A percentile compares a stretch with the other conserved stretches of the same genome.
phyloP scores from a whole-genome alignment of 2,329 filamentous ascomycete species.

The Aspergillus aculeatinus region DNA sequence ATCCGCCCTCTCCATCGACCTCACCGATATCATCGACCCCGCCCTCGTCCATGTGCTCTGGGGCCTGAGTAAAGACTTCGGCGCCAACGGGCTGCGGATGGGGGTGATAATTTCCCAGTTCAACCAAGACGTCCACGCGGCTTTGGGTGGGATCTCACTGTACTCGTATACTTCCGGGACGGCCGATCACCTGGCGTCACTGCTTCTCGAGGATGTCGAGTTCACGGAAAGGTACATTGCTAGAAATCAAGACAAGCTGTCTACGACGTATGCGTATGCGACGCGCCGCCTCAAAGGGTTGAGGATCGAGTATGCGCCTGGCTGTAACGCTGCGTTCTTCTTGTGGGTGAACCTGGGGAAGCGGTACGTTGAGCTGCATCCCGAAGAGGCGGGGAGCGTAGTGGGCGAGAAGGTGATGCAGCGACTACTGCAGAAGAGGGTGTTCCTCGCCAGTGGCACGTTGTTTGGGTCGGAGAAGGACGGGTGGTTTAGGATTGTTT shows the following conservation, averaged over 20 bases:
- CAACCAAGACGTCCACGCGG: constrained; percentile 42
- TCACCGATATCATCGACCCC: constrained; percentile 48
- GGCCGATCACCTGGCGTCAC: constrained; percentile 38
- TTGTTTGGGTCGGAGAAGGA: constrained; percentile 39
- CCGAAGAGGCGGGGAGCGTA: constrained; percentile 5
- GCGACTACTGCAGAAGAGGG: constrained; percentile 36
- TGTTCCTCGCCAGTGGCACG: constrained; percentile 38
- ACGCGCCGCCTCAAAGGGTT: constrained; percentile 39
- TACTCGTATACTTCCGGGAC: constrained; percentile 52
- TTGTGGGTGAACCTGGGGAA: constrained; percentile 53
- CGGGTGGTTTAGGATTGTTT: constrained; percentile 48
- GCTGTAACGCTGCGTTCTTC: constrained; percentile 58
- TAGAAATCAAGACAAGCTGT: constrained; percentile 45
- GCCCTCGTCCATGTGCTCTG: constrained; percentile 53
- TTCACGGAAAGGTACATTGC: constrained; percentile 49
- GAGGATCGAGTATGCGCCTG: constrained; percentile 48
- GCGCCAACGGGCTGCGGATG: constrained; percentile 56
- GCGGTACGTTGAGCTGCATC: constrained; percentile 21
- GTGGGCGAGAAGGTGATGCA: constrained; percentile 33
- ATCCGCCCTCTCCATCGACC: constrained; percentile 49
- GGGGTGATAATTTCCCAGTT: constrained; percentile 53
- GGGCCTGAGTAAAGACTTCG: constrained; percentile 54
- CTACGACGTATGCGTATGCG: constrained; percentile 41
- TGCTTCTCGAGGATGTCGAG: constrained; percentile 45
- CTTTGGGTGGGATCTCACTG: constrained; percentile 42